These are phyloP conservation scores for Hypoxylon sp. DNA, from an alignment of 2,329 filamentous ascomycete genomes.

Conservation along the genomic window DNA sequence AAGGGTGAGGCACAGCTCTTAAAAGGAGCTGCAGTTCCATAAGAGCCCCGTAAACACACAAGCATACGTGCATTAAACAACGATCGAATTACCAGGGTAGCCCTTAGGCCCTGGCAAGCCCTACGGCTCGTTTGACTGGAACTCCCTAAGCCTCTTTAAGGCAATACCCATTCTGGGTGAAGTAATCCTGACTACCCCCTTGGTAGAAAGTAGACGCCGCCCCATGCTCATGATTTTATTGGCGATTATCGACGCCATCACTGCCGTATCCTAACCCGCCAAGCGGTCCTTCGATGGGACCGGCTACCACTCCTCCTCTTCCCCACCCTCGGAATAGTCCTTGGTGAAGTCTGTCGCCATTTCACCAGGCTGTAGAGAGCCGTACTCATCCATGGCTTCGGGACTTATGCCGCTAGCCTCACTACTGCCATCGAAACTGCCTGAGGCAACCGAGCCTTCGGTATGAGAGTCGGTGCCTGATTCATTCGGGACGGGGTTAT, in stretches of 20 bases:
- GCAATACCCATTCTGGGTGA: too few species aligned
- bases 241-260: neutral
- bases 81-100: too few species aligned
- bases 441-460: slow-evolving; percentile 14
- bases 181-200: too few species aligned
- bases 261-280: neutral
- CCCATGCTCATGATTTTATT: neutral
- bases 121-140: too few species aligned
- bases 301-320: slow-evolving; percentile 23
- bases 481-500: slow-evolving; percentile 23
- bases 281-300: neutral
- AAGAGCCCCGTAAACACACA: too few species aligned
- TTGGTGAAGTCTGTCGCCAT: slow-evolving; percentile 20
- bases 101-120: too few species aligned
- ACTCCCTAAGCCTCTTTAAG: too few species aligned
- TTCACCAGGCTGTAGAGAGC: neutral
- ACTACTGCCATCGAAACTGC: slow-evolving; percentile 12
- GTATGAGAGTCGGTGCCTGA: slow-evolving; percentile 22
- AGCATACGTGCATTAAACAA: too few species aligned
- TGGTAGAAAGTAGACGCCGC: too few species aligned
- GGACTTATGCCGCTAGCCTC: slow-evolving; percentile 20
- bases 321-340: slow-evolving; percentile 14
- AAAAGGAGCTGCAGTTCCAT: too few species aligned
- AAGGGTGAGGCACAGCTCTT: too few species aligned
- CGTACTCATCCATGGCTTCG: slow-evolving; percentile 23